phyloP scores from a whole-genome alignment of 148 eudicot species.

The Salicornia ramosissima region DNA sequence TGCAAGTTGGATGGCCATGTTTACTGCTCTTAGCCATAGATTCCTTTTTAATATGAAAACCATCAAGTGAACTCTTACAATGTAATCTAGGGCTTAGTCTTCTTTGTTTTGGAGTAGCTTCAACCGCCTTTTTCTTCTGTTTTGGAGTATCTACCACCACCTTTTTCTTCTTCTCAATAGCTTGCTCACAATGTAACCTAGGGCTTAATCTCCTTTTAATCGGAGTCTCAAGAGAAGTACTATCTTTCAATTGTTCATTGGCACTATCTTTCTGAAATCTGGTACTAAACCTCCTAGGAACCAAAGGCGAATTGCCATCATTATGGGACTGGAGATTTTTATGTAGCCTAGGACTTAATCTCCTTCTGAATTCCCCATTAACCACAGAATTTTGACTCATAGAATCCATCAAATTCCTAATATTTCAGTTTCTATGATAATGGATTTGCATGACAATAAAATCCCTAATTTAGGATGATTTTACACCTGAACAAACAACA shows the following conservation, averaged over 20 bases:
- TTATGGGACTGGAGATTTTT: not conserved
- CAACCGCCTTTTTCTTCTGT: not conserved
- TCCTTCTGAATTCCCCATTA: constrained; percentile 6
- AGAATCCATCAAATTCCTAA: constrained; percentile 1
- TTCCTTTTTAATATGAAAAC: not conserved
- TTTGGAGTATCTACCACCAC: not conserved
- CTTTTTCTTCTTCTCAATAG: not conserved
- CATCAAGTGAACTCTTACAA: constrained; percentile 1
- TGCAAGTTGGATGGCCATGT: constrained; percentile 5
- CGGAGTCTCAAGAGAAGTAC: not conserved
- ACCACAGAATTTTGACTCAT: not conserved
- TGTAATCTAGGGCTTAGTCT: constrained; percentile 22
- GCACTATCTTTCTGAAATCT: not conserved
- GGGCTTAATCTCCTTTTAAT: constrained; percentile 13
- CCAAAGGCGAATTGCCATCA: not conserved
- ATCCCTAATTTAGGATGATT: not conserved
- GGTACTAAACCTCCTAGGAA: constrained; percentile 2
- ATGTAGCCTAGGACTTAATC: constrained; percentile 18
- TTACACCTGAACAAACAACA: not conserved
- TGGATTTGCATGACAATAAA: not conserved
- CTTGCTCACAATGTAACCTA: not conserved
- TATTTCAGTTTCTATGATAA: not conserved
- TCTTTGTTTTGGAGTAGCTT: not conserved
- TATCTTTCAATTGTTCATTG: not conserved
- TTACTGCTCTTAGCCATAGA: constrained; percentile 15